Base-by-base conservation (phyloP, 768 basidiomycete species). In the Lepiota venenata region DNA sequence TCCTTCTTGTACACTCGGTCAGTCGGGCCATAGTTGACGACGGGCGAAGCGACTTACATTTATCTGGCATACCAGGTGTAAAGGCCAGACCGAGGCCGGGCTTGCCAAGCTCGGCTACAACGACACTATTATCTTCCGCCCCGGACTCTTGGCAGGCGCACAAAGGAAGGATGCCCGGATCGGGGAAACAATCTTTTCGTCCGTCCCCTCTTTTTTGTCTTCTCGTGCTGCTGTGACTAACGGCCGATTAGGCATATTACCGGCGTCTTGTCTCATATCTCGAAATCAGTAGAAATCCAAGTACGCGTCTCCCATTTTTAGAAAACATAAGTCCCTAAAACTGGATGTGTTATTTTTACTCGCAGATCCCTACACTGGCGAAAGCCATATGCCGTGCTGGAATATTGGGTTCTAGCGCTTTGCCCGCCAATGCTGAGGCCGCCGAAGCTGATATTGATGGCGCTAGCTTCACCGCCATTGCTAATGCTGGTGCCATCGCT, bases 41-140 rank as follows among this genome's bases (percentile, higher is more conserved):
- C 43, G 37, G 42, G 37, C 45, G 37, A 21, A 45, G 36, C 46
- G 5, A 51, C 56, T 54, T 18, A 49, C 18, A 32, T 32, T 9
- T 32, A 8, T 32, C 32, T 41, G 4, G n/a, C 16, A 21, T 20
- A 15, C 42, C 53, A 88, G 85, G 75, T 84, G 81, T 61, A 91
- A 91, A 67, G 91, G 87, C 14, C 68, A 83, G 27, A 92, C 91
- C 0, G 91, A 92, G 64, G 70, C 78, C 43, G 85, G 70, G 0
- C 73, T 93, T 16, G 85, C 88, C 0, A 68, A 67, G 3, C 68
- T 91, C 4, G 88, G 87, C 9, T 92, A 91, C 64, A 63, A 71
- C 11, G 88, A 91, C 50, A 82, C 82, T 1, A 81, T 91, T 56
- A 63, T 89, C 44, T 85, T 91, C 65, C 79, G 87, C 16, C 88